A percentile compares a stretch with the other conserved stretches of the same genome.
phyloP scores from a whole-genome alignment of 116 monocot genomes.

The Posidonia oceanica region DNA sequence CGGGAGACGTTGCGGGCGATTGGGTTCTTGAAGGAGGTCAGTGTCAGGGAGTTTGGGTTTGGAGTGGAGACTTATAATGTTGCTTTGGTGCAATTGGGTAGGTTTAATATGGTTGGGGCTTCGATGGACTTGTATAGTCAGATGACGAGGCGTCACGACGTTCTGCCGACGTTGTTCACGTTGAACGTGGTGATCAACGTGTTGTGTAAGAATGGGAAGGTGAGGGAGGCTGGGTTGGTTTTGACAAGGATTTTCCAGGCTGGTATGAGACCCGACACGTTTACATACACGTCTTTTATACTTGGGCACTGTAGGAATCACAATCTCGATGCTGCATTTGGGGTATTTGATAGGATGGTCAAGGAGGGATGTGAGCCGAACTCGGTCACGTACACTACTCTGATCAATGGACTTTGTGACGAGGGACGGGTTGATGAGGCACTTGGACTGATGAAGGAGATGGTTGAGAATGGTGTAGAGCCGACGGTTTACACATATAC shows the following conservation, averaged over 20 bases:
- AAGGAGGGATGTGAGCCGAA: conserved; percentile 44
- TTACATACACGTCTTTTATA: conserved; percentile 74
- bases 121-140: conserved; percentile 23
- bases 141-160: conserved; percentile 19
- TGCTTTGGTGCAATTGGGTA: conserved; percentile 41
- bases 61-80: conserved; percentile 33
- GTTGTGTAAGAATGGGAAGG: conserved; percentile 55
- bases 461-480: conserved; percentile 44
- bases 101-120: conserved; percentile 30
- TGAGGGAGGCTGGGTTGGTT: conserved; percentile 32
- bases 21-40: conserved; percentile 19
- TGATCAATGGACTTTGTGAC: conserved; percentile 70
- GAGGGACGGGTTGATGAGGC: conserved; percentile 53
- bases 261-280: conserved; percentile 38
- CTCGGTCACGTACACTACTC: conserved; percentile 42
- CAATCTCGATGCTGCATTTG: conserved; percentile 41
- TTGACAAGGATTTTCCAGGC: conserved; percentile 27
- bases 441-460: conserved; percentile 45
- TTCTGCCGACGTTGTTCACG: conserved; percentile 28
- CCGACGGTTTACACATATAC: conserved; percentile 72
- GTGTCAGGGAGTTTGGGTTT: conserved; percentile 19
- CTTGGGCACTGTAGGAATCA: conserved; percentile 54
- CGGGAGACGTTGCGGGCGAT: conserved; percentile 23
- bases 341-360: conserved; percentile 48
- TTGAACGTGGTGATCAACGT: conserved; percentile 53